Evolutionary conservation across 1,139 yeast genomes (phyloP), one percentile per base, ranked within the genome.

Genomic region (Scheffersomyces illinoinensis): DNA sequence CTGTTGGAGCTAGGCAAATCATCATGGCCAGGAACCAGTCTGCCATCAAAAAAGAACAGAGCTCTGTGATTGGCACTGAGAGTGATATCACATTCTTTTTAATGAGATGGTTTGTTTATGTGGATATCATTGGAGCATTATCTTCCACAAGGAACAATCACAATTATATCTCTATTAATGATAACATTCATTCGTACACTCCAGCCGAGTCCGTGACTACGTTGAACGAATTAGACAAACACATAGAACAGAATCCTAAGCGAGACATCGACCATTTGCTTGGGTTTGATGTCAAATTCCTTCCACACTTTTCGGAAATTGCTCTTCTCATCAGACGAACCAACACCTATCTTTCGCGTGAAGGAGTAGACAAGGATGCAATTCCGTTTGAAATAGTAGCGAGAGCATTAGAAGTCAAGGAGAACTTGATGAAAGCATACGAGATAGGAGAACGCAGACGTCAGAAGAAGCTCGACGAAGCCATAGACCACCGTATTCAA

Each of bases 51-150:
- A 48, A 48, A n/a, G n/a, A 20, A 18, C 21, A 19, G 53, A 50
- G 53, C 55, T 17, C 51, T 24, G 21, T 55, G 7, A 24, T 20
- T 43, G 62, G 62, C 7, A 55, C 59, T 2, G 83, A 79, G 61
- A 68, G 77, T 54, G 77, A 85, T 63, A 77, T 87, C 12, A 73
- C 86, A 0, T 87, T 80, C 63, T 90, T 90, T 66, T 74, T 90
- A 58, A 78, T 86, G 68, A 74, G 95, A 58, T 88, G 93, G 90
- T 88, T 87, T 67, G 89, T 88, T 0, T 90, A 88, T 65, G 77
- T 88, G 54, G 93, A 89, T 66, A 85, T 88, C 1, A 81, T 90
- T 49, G 91, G 93, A 0, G 83, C 88, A 1, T 73, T 89, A 26
- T 76, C 82, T 1, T 72, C 83, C 10, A 75, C 84, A 7, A 68